Evolutionary conservation across 768 basidiomycete genomes (phyloP), one percentile per base, ranked within the genome.

Genomic region (Agaricus subrufescens): DNA sequence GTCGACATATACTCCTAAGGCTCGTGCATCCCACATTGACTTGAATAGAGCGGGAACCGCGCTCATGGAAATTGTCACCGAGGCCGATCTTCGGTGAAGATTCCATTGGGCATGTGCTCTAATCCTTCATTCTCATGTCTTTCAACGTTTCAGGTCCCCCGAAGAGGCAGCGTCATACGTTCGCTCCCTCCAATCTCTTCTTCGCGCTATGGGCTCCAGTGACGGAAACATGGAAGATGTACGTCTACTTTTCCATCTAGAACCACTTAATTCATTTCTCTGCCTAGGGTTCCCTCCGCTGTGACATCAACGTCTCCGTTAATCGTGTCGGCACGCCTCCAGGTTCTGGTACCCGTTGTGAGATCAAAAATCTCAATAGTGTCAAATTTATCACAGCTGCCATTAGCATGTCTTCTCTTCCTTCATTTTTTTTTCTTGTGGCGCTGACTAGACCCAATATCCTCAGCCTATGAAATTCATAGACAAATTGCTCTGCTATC

Each of bases 221-320:
- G 93, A 96, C 66, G 94, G 92, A 1, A 95, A 95, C 65, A 98
- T 98, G 97, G 97, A 99, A 62, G 86, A 93, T 69, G 96, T 91
- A 62, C 46, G 71, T 63, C n/a, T 31, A n/a, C 40, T 19, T 4
- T 42, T 42, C n/a, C 30, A 14, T 45, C 54, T 39, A 23, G 42
- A 34, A 5, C 19, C n/a, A 25, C 11, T 30, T 3, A 30, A 46
- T 23, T 25, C 59, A 39, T 55, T 30, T 54, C 23, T 42, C 37
- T 39, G 11, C 26, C 31, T 52, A 97, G 94, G 96, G 96, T 1
- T 98, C 95, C 5, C 76, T 98, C 31, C 80, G 97, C 40, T 95
- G 94, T 60, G 97, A 99, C 65, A 91, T 96, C 29, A 98, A 99
- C 64, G 87, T 98, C 4, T 98, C 96, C 4, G 83, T 98, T 5